These are phyloP conservation scores for Geotrichum ghanense DNA, from an alignment of 805 yeast species.

Conservation along the genomic window DNA sequence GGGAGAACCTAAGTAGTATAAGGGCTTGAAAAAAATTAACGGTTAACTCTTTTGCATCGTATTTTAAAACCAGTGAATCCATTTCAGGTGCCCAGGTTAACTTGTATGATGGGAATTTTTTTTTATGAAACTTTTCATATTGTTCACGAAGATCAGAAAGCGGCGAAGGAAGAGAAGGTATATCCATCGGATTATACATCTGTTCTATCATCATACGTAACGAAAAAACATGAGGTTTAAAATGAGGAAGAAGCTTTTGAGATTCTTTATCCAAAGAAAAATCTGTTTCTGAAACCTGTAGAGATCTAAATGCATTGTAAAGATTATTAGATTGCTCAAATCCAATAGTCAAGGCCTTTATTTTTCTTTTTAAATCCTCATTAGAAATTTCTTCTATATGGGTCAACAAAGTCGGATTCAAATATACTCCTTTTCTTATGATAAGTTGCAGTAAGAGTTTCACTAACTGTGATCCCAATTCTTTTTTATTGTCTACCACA, in stretches of 20 bases:
- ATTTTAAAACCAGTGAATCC: not conserved
- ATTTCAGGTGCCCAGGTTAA: not conserved
- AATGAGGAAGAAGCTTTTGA: not conserved
- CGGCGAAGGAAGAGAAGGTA: not conserved
- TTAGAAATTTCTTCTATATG: not conserved
- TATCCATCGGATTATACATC: not conserved
- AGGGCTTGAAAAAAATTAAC: not conserved
- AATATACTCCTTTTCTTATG: not conserved
- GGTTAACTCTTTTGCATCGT: not conserved
- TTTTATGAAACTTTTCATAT: not conserved
- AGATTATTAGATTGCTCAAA: not conserved
- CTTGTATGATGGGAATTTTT: not conserved
- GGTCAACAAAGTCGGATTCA: not conserved
- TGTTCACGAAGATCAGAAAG: not conserved
- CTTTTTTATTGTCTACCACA: not conserved
- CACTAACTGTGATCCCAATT: too few species aligned
- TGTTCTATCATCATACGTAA: not conserved
- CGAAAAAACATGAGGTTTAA: not conserved
- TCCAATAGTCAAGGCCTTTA: not conserved
- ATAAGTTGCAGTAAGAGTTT: not conserved
- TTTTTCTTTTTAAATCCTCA: not conserved
- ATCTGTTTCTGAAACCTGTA: not conserved
- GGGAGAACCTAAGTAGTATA: not conserved
- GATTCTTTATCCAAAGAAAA: not conserved
- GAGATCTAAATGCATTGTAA: not conserved